These are phyloP conservation scores for Lojkania enalia DNA, from an alignment of 2,329 filamentous ascomycete genomes.

Conservation along the genomic window DNA sequence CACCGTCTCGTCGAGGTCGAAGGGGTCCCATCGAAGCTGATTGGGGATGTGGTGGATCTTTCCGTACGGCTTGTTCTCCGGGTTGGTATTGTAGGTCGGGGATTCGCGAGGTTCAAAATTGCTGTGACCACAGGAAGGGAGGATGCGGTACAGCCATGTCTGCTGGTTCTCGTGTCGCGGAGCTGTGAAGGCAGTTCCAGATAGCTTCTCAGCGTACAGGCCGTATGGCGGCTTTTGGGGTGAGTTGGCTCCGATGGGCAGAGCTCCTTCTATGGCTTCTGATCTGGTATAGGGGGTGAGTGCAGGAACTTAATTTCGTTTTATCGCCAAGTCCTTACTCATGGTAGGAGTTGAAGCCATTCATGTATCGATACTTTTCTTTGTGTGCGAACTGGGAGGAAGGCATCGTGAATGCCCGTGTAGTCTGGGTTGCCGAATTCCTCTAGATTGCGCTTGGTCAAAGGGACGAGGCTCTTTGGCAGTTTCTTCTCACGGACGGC, in stretches of 20 bases:
- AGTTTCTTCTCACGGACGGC: conserved; percentile 20
- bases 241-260: conserved; percentile 77
- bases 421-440: conserved; percentile 34
- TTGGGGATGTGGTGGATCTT: conserved; percentile 77
- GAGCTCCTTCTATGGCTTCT: conserved; percentile 73
- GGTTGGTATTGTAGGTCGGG: conserved; percentile 55
- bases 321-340: conserved; percentile 59
- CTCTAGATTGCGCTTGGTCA: conserved; percentile 33
- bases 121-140: conserved; percentile 61
- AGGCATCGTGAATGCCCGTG: conserved; percentile 58
- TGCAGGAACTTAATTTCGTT: not conserved
- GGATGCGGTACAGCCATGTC: conserved; percentile 61
- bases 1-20: conserved; percentile 69
- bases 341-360: conserved; percentile 76
- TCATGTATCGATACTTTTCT: conserved; percentile 76
- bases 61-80: conserved; percentile 54
- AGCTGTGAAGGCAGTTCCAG: conserved; percentile 63
- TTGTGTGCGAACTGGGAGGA: conserved; percentile 64
- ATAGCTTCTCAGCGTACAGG: conserved; percentile 75
- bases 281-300: conserved; percentile 55
- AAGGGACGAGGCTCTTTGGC: conserved; percentile 28
- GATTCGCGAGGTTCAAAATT: conserved; percentile 57
- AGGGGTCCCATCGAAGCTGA: conserved; percentile 78
- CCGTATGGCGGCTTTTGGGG: conserved; percentile 79
- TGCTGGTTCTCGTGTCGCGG: conserved; percentile 61